Base-by-base conservation (phyloP, 306 rosid genomes). In the Vigna hirtella region DNA sequence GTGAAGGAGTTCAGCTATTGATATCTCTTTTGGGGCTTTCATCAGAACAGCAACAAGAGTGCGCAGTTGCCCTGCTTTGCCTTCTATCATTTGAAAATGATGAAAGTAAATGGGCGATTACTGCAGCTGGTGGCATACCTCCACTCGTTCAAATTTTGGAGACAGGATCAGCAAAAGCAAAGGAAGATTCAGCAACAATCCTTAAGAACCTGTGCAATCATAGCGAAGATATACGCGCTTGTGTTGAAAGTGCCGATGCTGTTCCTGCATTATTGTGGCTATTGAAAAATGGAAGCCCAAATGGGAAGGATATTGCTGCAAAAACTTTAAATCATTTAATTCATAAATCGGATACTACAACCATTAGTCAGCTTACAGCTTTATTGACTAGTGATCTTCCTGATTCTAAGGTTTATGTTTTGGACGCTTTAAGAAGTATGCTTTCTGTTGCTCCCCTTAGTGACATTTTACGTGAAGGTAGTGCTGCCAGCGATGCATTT, bases 61-160 rank as follows among this genome's bases (percentile, higher is more conserved):
- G 97, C 86, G 97, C 98, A 72, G 98, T 94, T 78, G 92, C 98
- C 14, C 87, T 94, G 62, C 98, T 95, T 81, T 88, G 91, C 89
- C 91, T 95, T 83, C 86, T 95, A 76, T 89, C 97, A 5, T 83
- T 87, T 73, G 98, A 95, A 89, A 95, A 89, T 76, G 98, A 95
- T 82, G 98, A 95, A 79, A 92, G 98, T 81, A 95, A 90, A 81
- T 92, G 98, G 98, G 97, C 98, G 74, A 92, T 95, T 48, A 95
- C 98, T 66, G 98, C 98, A 88, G 98, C 97, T 70, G 98, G 98
- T 81, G 98, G 98, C 69, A 95, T 95, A 80, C 98, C 98, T 81
- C 98, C 98, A 13, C 97, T 95, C 72, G 98, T 95, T 81, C 98
- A 95, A 83, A 95, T 95, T 85, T 86, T 95, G 62, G 98, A 95